Percentiles rank a stretch among this genome's conserved stretches.
Conservation (phyloP, 257 asterid genomes). For the Nicotiana obtusifolia region DNA sequence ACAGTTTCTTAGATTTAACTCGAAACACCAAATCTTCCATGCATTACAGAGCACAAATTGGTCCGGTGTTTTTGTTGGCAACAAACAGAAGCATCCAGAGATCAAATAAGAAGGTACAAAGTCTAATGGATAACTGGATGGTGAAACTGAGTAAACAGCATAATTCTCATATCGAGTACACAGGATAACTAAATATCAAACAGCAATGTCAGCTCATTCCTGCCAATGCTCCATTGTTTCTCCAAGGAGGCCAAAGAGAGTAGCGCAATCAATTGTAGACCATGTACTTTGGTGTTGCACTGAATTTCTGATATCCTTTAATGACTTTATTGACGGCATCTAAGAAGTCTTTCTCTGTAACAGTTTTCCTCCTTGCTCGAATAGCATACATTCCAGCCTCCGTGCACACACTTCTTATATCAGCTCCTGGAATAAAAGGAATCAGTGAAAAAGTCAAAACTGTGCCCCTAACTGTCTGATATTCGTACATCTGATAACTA, state of each 20-base stretch:
- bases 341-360: slow-evolving; percentile 87
- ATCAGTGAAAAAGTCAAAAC: background rate
- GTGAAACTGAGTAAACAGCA: background rate
- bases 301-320: slow-evolving; percentile 92
- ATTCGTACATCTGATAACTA: background rate
- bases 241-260: background rate
- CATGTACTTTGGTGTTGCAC: slow-evolving; percentile 95
- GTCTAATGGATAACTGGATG: background rate
- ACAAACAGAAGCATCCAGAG: background rate
- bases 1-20: background rate
- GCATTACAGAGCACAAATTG: background rate
- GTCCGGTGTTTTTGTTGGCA: background rate
- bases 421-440: slow-evolving; percentile 56
- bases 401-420: slow-evolving; percentile 88
- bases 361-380: slow-evolving; percentile 86
- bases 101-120: background rate
- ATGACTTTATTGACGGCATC: slow-evolving; percentile 96
- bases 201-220: background rate
- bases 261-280: slow-evolving; percentile 53
- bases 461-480: background rate
- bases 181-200: background rate
- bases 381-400: slow-evolving; percentile 98
- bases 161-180: background rate
- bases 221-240: background rate
- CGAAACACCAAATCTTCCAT: background rate